Evolutionary conservation across 1,284 basidiomycete genomes (phyloP), one percentile per base, ranked within the genome.

Genomic region (Cutaneotrichosporon cavernicola): DNA sequence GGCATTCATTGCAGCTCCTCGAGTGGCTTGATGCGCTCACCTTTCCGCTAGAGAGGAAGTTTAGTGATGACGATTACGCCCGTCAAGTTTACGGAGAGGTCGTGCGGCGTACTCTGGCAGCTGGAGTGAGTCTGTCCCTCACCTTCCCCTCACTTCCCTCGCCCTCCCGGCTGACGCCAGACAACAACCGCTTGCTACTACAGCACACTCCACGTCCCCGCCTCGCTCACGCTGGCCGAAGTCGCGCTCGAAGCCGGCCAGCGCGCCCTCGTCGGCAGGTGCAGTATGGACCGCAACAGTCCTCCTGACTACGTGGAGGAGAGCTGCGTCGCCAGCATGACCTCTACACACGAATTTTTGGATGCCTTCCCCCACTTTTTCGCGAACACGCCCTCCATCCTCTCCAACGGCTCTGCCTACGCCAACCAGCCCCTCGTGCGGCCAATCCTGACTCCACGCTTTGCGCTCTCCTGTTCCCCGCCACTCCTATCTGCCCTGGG

Each of bases 131-230:
- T 82, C 22, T n/a, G n/a, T n/a, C n/a, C n/a, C n/a, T n/a, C n/a
- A n/a, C 47, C 31, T 11, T 38, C 26, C 26, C 26, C 26, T 40
- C 13, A 14, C 10, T 1, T 13, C 38, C 13, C 38, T 1, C 36
- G 9, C 36, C 36, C 36, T 13, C 36, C 62, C 59, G 16, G 21
- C 67, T 56, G 21, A 60, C 58, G 43, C 14, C 69, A 92, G 91
- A 97, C 93, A 0, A 96, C 94, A 0, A 97, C 93, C 0, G 91
- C 89, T 70, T 96, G 92, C 78, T 97, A 97, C 80, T 97, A 92
- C 77, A 91, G 88, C 13, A 90, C 89, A 0, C 79, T 96, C 6
- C 92, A 99, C 79, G 81, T 89, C 21, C 89, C 90, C 65, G 86
- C 89, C 0, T 91, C 91, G 10, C 91, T 90, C 79, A 82, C 86